Percentiles rank a stretch among this genome's conserved stretches.
These are phyloP conservation scores for Exophiala oligosperma DNA, from an alignment of 2,329 filamentous ascomycete genomes.

Conservation along the genomic window DNA sequence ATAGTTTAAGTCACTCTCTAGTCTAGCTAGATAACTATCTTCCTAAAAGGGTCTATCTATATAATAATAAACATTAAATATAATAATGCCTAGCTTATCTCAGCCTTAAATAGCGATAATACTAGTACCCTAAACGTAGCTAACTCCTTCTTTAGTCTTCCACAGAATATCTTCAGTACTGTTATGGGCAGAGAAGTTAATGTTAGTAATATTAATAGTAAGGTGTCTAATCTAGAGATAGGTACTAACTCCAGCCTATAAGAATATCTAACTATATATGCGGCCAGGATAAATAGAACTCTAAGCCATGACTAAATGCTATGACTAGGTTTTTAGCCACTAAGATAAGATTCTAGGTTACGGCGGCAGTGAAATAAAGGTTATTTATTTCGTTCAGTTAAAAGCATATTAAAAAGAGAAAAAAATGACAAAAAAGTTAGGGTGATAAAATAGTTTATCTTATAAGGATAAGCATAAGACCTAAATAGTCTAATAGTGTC, in stretches of 20 bases:
- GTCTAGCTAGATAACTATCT: slow-evolving; percentile 49
- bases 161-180: slow-evolving; percentile 37
- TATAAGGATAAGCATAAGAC: not conserved
- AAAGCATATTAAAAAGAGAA: not conserved
- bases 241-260: slow-evolving; percentile 43
- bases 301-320: not conserved
- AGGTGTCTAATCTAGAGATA: slow-evolving; percentile 42
- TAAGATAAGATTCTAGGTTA: not conserved
- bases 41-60: slow-evolving; percentile 36
- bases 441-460: not conserved
- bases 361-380: not conserved
- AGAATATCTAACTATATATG: slow-evolving; percentile 34
- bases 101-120: slow-evolving; percentile 51
- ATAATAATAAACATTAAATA: slow-evolving; percentile 47
- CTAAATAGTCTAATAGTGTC: not conserved
- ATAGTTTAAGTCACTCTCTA: slow-evolving; percentile 43
- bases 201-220: slow-evolving; percentile 26
- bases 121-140: slow-evolving; percentile 50
- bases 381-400: not conserved
- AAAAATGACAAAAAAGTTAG: not conserved
- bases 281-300: slow-evolving; percentile 8
- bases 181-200: slow-evolving; percentile 18
- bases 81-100: slow-evolving; percentile 51
- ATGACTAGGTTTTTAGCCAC: not conserved
- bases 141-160: slow-evolving; percentile 46